phyloP scores from a whole-genome alignment of 2,329 filamentous ascomycete species.

The Ramichloridium luteum region DNA sequence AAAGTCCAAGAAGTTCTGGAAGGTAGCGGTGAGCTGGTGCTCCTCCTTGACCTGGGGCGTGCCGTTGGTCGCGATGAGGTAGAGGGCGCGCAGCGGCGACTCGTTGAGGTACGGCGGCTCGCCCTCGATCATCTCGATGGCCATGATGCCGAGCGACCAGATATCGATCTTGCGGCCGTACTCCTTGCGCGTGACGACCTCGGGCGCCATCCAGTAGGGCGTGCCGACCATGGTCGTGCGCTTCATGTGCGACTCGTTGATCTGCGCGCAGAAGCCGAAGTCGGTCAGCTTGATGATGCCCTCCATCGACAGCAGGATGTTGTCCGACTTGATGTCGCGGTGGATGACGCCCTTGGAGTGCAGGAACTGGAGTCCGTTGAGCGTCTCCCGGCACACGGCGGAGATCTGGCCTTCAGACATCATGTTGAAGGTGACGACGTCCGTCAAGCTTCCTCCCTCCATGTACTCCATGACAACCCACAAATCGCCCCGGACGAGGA shows the following conservation, averaged over 20 bases:
- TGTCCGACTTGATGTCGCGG: slow-evolving; percentile 97
- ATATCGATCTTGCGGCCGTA: slow-evolving; percentile 98
- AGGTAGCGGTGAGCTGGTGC: slow-evolving; percentile 64
- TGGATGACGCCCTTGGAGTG: slow-evolving; percentile 98
- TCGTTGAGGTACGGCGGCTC: slow-evolving; percentile 95
- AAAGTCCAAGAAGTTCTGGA: slow-evolving; percentile 84
- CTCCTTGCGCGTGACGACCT: slow-evolving; percentile 93
- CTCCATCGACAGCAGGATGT: slow-evolving; percentile 84
- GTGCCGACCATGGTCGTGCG: slow-evolving; percentile 98
- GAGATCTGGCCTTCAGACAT: slow-evolving; percentile 98
- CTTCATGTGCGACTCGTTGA: slow-evolving; percentile 94
- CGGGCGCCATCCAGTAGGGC: slow-evolving; percentile 99
- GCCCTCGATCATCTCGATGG: slow-evolving; percentile 99
- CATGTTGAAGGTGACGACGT: slow-evolving; percentile 98
- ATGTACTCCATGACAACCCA: slow-evolving; percentile 99
- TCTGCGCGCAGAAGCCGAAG: slow-evolving; percentile 97
- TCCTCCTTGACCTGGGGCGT: slow-evolving; percentile 93
- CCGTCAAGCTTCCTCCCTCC: slow-evolving; percentile 94
- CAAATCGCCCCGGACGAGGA: slow-evolving; percentile 74
- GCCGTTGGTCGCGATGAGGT: slow-evolving; percentile 92
- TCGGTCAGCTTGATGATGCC: slow-evolving; percentile 98
- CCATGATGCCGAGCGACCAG: slow-evolving; percentile 98
- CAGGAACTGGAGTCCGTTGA: slow-evolving; percentile 83
- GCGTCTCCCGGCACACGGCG: slow-evolving; percentile 83
- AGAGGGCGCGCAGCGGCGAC: slow-evolving; percentile 81